Evolutionary conservation across 306 rosid genomes (phyloP).

Genomic region (Arachis hypogaea): DNA sequence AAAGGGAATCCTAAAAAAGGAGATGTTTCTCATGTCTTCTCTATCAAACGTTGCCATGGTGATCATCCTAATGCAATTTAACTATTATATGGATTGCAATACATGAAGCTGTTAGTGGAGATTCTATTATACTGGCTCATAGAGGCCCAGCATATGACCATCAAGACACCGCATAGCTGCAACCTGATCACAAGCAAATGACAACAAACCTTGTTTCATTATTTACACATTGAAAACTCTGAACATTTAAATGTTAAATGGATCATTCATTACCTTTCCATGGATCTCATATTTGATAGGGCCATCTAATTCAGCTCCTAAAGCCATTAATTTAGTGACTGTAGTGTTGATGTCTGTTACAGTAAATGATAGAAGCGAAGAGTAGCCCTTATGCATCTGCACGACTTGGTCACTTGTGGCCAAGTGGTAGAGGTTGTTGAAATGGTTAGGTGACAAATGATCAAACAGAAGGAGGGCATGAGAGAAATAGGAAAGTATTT

Average conservation of each 20-base stretch:
- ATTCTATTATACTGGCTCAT: constrained; percentile 51
- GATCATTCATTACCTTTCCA: constrained; percentile 50
- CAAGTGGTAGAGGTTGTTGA: no score
- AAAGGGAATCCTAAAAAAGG: constrained; percentile 65
- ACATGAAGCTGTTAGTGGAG: constrained; percentile 23
- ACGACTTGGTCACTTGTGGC: background rate
- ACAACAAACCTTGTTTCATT: background rate
- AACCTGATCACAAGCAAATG: constrained; percentile 48
- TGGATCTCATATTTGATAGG: constrained; percentile 63
- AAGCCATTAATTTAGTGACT: constrained; percentile 53
- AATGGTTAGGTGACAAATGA: constrained; percentile 40
- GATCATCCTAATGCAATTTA: constrained; percentile 34
- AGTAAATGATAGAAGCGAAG: constrained; percentile 62
- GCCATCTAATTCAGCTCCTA: constrained; percentile 74
- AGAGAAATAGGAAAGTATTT: background rate
- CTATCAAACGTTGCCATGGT: constrained; percentile 41
- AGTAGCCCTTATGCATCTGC: constrained; percentile 54
- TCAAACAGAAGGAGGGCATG: constrained; percentile 48
- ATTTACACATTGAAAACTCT: background rate
- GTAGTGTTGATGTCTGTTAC: constrained; percentile 63
- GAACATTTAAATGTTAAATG: background rate
- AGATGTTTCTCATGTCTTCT: constrained; percentile 57
- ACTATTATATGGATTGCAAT: constrained; percentile 16
- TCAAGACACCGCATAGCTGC: constrained; percentile 63
- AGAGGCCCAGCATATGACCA: constrained; percentile 67